Evolutionary conservation across 2,329 filamentous ascomycete genomes (phyloP).

Genomic region (Emmonsiellopsis sp.): DNA sequence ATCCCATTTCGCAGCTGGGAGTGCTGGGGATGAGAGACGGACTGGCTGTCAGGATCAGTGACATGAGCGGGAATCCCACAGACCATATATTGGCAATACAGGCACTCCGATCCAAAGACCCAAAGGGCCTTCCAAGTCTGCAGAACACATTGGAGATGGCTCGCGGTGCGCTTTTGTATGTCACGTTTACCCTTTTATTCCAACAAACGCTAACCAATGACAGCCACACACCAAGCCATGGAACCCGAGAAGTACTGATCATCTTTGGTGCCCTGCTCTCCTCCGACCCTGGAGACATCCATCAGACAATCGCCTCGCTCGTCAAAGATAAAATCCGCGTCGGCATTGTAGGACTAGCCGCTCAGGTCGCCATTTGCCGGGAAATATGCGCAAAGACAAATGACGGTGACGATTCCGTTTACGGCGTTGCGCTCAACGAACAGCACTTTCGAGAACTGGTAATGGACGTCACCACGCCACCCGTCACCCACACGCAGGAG

Average conservation of each 20-base stretch:
- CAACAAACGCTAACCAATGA: not conserved
- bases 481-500: constrained; percentile 33
- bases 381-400: constrained; percentile 87
- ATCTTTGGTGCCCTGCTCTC: constrained; percentile 85
- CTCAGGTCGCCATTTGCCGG: constrained; percentile 83
- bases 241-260: constrained; percentile 84
- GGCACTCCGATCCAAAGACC: constrained; percentile 55
- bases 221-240: constrained; percentile 83
- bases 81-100: constrained; percentile 75
- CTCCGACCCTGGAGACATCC: constrained; percentile 89
- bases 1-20: constrained; percentile 91
- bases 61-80: constrained; percentile 83
- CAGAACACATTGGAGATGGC: constrained; percentile 97
- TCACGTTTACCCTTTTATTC: constrained; percentile 3
- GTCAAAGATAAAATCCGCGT: constrained; percentile 78
- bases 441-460: constrained; percentile 83
- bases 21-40: constrained; percentile 92
- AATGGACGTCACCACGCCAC: constrained; percentile 79
- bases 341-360: constrained; percentile 79
- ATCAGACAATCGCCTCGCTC: constrained; percentile 73
- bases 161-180: constrained; percentile 74
- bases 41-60: constrained; percentile 72
- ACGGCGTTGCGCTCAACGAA: constrained; percentile 79
- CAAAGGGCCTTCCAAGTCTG: constrained; percentile 66
- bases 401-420: constrained; percentile 58